Evolutionary conservation across 2,329 filamentous ascomycete species (phyloP).

Genomic region (Arthrinium phaeospermum): DNA sequence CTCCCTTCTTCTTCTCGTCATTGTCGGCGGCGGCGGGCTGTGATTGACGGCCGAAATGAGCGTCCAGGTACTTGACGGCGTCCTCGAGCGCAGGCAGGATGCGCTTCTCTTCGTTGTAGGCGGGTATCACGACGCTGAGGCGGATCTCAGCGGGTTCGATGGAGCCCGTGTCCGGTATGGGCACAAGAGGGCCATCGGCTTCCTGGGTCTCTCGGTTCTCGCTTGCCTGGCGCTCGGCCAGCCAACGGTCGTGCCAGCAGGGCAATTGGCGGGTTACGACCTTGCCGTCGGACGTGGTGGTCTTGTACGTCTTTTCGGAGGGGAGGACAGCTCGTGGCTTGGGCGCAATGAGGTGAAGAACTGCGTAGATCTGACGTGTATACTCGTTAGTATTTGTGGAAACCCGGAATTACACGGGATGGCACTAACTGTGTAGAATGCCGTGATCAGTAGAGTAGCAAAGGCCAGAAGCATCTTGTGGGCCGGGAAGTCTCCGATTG

Average conservation of each 20-base stretch:
- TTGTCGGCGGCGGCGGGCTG: slow-evolving; percentile 15
- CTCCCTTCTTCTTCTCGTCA: slow-evolving; percentile 36
- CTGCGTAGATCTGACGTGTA: slow-evolving; percentile 9
- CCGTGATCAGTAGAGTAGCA: background rate
- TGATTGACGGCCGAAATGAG: slow-evolving; percentile 66
- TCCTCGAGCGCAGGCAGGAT: slow-evolving; percentile 87
- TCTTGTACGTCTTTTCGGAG: slow-evolving; percentile 87
- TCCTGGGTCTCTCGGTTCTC: slow-evolving; percentile 43
- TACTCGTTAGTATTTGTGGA: background rate
- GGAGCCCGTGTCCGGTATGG: slow-evolving; percentile 54
- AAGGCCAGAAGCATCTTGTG: background rate
- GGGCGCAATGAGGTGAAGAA: slow-evolving; percentile 48
- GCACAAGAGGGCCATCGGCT: slow-evolving; percentile 45
- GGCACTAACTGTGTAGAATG: slow-evolving; percentile 16
- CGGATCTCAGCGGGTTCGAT: slow-evolving; percentile 81
- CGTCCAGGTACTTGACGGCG: slow-evolving; percentile 84
- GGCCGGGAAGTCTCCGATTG: background rate
- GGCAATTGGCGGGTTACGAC: slow-evolving; percentile 65
- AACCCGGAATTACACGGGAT: background rate
- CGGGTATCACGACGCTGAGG: slow-evolving; percentile 90
- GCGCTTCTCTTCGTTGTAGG: slow-evolving; percentile 91
- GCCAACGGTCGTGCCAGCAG: slow-evolving; percentile 86
- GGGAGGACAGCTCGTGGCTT: slow-evolving; percentile 74
- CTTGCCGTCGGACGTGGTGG: slow-evolving; percentile 70
- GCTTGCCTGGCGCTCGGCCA: slow-evolving; percentile 62